These are phyloP conservation scores for Alternaria alternata DNA, from an alignment of 2,329 filamentous ascomycete genomes.

Conservation along the genomic window DNA sequence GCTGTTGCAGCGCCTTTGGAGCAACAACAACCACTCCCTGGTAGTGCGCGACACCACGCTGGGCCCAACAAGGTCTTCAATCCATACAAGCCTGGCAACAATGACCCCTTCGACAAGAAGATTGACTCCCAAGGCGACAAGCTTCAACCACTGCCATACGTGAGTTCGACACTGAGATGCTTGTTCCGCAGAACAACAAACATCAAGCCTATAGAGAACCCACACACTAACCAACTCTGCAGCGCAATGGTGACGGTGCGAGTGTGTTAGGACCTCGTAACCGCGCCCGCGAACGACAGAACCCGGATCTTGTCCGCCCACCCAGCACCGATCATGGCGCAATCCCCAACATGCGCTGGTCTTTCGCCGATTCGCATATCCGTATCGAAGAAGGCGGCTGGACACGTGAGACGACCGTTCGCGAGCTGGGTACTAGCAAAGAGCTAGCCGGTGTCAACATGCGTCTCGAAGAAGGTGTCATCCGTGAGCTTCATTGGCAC, in stretches of 20 bases:
- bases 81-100: slow-evolving; percentile 68
- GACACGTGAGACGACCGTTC: slow-evolving; percentile 76
- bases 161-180: slow-evolving; percentile 32
- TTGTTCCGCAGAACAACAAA: not conserved
- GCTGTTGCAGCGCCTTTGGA: slow-evolving; percentile 42
- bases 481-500: slow-evolving; percentile 83
- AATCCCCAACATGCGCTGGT: slow-evolving; percentile 76
- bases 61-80: slow-evolving; percentile 36
- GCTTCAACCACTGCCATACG: slow-evolving; percentile 68
- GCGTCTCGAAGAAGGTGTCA: slow-evolving; percentile 75
- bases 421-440: slow-evolving; percentile 70
- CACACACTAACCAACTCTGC: slow-evolving; percentile 19
- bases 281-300: slow-evolving; percentile 70
- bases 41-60: slow-evolving; percentile 36
- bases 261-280: slow-evolving; percentile 76
- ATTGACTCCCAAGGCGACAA: slow-evolving; percentile 67
- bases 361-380: slow-evolving; percentile 57
- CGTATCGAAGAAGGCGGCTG: slow-evolving; percentile 74
- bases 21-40: slow-evolving; percentile 50
- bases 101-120: slow-evolving; percentile 69
- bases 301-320: slow-evolving; percentile 74
- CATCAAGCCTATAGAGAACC: not conserved
- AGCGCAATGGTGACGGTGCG: slow-evolving; percentile 64
- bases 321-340: slow-evolving; percentile 77
- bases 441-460: slow-evolving; percentile 81